Evolutionary conservation across 2,329 filamentous ascomycete genomes (phyloP), one percentile per base, ranked within the genome.

Genomic region (Aschersonia sp.): DNA sequence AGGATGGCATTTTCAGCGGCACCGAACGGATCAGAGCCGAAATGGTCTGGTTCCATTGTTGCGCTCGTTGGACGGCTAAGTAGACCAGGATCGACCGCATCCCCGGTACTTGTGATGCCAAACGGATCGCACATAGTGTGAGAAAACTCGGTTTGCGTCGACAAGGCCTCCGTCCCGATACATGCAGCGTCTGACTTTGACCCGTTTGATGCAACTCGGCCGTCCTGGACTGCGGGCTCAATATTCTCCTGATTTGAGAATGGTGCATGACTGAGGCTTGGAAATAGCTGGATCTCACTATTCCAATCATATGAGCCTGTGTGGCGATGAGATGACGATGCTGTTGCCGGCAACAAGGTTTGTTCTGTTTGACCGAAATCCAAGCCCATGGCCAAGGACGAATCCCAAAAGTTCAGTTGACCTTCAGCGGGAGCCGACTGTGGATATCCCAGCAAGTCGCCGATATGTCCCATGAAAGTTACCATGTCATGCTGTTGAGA

Each of bases 361-460:
- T 64, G 57, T 28, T 64, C 65, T 28, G 70, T 61, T 20, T 65
- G 60, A 44, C 81, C 77, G 48, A 82, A 62, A 49, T 80, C 77
- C 74, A 82, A 79, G 30, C 65, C 69, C 69, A 80, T 74, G 50
- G 61, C 61, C 35, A 63, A 56, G 46, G 73, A 70, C 3, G 70
- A 65, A 50, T 79, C 75, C 79, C 78, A 82, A 52, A 80, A 81
- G 40, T 70, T 74, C 3, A 66, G 61, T 1, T 73, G 66, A 3
- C 68, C 68, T 2, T 69, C 68, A 32, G 70, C 69, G 28, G 77
- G 72, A 3, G 74, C 75, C n/a, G 78, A 76, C 61, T 82, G 67
- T 31, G 78, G 74, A 56, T 78, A 80, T 30, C 67, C 68, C 57
- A 80, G 81, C 61, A 82, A 67, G 54, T 81, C 77, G 48, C 67